phyloP scores from a whole-genome alignment of 768 basidiomycete genomes.

The Tephrocybe sp. region DNA sequence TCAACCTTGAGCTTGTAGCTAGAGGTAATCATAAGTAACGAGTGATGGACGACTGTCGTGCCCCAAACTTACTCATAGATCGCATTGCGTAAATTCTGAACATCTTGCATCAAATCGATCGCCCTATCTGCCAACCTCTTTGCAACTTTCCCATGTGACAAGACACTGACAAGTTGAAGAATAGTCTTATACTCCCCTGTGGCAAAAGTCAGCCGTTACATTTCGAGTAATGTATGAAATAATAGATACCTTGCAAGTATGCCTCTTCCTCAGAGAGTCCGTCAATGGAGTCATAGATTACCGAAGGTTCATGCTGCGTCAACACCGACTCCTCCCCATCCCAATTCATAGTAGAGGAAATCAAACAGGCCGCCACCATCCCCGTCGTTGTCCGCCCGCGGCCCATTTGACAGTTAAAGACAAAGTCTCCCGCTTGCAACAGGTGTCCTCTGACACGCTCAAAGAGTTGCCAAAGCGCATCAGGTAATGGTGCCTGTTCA shows the following conservation, averaged over 20 bases:
- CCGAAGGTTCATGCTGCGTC: conserved; percentile 33
- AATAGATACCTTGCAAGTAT: conserved; percentile 71
- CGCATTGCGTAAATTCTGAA: conserved; percentile 94
- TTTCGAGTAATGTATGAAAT: background rate
- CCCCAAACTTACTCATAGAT: conserved; percentile 77
- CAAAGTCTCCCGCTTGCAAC: conserved; percentile 67
- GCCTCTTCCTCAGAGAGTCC: conserved; percentile 87
- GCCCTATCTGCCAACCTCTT: conserved; percentile 88
- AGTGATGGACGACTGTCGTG: background rate
- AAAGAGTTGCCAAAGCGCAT: conserved; percentile 76
- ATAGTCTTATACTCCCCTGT: conserved; percentile 98
- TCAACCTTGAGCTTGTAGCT: conserved; percentile 93
- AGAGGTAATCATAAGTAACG: conserved; percentile 1
- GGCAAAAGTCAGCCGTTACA: background rate
- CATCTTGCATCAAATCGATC: conserved; percentile 92
- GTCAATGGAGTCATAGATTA: conserved; percentile 70
- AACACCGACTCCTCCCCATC: conserved; percentile 40
- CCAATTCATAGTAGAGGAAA: conserved; percentile 74
- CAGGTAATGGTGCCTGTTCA: conserved; percentile 94
- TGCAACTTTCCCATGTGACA: conserved; percentile 90
- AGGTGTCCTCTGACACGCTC: conserved; percentile 65
- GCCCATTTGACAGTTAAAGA: conserved; percentile 99
- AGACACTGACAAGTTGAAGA: conserved; percentile 87
- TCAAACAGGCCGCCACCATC: conserved; percentile 88
- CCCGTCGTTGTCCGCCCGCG: conserved; percentile 92